Evolutionary conservation across 345 rosid genomes (phyloP).

Genomic region (Ceriops tagal): DNA sequence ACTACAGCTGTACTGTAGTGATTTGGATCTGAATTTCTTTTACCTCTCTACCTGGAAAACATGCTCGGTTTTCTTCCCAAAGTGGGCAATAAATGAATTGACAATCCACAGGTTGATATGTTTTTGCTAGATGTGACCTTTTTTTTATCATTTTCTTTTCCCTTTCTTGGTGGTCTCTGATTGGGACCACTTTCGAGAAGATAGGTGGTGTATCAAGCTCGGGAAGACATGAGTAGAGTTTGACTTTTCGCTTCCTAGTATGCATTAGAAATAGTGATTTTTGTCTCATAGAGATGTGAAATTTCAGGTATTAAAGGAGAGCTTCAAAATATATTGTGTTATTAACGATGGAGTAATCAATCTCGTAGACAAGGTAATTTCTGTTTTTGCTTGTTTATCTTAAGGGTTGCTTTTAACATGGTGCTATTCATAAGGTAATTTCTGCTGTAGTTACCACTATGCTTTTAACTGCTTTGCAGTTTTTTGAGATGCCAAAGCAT

Average conservation of each 20-base stretch:
- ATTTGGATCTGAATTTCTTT: too few relatives aligned
- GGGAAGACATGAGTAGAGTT: not conserved
- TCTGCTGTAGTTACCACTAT: not conserved
- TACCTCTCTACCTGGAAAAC: too few relatives aligned
- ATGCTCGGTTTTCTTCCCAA: too few relatives aligned
- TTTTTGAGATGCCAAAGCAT: conserved; percentile 96
- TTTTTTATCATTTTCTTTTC: too few relatives aligned
- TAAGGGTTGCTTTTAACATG: not conserved
- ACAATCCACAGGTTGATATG: too few relatives aligned
- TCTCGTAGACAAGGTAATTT: conserved; percentile 87
- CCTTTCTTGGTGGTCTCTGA: too few relatives aligned
- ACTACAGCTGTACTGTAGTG: too few relatives aligned
- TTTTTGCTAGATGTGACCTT: too few relatives aligned
- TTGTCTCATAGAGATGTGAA: conserved; percentile 15
- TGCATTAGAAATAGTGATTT: not conserved
- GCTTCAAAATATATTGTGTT: conserved; percentile 93
- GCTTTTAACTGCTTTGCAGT: conserved; percentile 45
- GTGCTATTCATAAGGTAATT: conserved; percentile 3
- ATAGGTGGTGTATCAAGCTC: too few relatives aligned
- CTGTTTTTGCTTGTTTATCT: conserved; percentile 1
- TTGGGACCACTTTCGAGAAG: too few relatives aligned
- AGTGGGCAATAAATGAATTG: too few relatives aligned
- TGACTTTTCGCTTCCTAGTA: not conserved
- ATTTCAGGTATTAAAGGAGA: conserved; percentile 93
- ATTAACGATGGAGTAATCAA: conserved; percentile 97